Evolutionary conservation across 2,329 filamentous ascomycete genomes (phyloP).

Genomic region (Penicillium freii): DNA sequence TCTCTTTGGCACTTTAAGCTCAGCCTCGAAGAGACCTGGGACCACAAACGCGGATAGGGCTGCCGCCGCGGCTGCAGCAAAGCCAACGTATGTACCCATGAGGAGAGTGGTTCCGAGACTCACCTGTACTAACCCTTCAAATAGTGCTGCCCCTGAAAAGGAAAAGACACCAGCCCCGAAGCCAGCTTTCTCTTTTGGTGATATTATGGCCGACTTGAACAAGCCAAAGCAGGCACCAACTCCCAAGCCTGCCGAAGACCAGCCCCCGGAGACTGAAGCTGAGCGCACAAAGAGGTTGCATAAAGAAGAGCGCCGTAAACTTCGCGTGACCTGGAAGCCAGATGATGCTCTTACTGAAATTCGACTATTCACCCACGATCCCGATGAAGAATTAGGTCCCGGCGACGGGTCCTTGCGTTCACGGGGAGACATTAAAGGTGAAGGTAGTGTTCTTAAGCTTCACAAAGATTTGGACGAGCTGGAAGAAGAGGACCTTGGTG

Average conservation of each 20-base stretch:
- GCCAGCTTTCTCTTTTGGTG: constrained; percentile 50
- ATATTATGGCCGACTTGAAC: constrained; percentile 50
- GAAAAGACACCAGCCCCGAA: constrained; percentile 39
- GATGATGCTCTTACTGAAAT: constrained; percentile 57
- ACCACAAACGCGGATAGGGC: constrained; percentile 51
- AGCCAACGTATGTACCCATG: constrained; percentile 31
- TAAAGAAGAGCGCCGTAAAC: constrained; percentile 60
- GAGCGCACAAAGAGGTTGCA: constrained; percentile 58
- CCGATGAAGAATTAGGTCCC: constrained; percentile 61
- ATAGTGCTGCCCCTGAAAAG: constrained; percentile 35
- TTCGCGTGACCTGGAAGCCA: constrained; percentile 61
- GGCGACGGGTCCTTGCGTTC: constrained; percentile 59
- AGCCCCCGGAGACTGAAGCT: constrained; percentile 58
- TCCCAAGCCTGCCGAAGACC: constrained; percentile 52
- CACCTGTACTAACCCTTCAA: constrained; percentile 15
- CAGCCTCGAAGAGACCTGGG: constrained; percentile 51
- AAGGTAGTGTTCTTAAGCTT: constrained; percentile 51
- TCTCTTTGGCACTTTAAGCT: constrained; percentile 48
- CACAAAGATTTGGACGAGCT: constrained; percentile 56
- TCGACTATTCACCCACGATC: constrained; percentile 61
- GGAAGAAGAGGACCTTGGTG: constrained; percentile 59
- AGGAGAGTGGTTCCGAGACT: background rate
- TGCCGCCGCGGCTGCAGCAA: constrained; percentile 42
- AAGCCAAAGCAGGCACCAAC: constrained; percentile 57
- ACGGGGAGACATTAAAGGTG: constrained; percentile 59